phyloP scores from a whole-genome alignment of 1,284 basidiomycete species.

The Puccinia horiana region DNA sequence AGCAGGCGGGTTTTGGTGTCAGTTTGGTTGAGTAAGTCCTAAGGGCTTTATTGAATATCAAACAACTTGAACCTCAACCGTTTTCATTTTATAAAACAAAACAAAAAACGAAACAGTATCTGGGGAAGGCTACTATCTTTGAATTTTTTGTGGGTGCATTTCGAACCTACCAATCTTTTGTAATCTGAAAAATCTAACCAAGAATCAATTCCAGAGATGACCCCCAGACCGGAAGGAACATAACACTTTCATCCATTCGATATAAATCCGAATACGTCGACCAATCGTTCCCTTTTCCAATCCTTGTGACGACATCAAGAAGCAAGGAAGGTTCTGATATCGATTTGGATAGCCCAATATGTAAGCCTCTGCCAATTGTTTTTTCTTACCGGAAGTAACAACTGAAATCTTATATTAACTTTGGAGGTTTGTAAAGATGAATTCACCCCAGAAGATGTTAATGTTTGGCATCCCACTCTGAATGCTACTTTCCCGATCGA shows the following conservation, averaged over 20 bases:
- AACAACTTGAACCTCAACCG: neutral
- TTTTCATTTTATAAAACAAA: too few species aligned
- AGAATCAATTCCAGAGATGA: conserved; percentile 11
- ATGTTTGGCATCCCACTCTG: conserved; percentile 34
- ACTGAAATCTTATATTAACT: neutral
- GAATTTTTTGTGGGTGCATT: conserved; percentile 28
- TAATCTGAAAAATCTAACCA: neutral
- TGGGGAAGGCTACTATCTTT: conserved; percentile 30
- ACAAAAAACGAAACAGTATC: neutral
- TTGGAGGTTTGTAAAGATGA: conserved; percentile 26
- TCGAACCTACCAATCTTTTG: neutral
- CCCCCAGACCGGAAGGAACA: neutral
- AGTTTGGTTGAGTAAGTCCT: conserved; percentile 34
- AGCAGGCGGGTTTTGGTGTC: conserved; percentile 31
- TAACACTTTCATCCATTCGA: conserved; percentile 38
- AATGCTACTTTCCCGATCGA: conserved; percentile 41
- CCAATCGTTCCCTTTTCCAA: conserved; percentile 35
- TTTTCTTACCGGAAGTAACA: neutral
- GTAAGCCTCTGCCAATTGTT: conserved; percentile 13
- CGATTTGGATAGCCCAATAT: conserved; percentile 19
- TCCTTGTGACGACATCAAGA: conserved; percentile 27
- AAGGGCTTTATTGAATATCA: neutral
- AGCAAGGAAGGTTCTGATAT: conserved; percentile 11
- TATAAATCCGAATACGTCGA: conserved; percentile 37
- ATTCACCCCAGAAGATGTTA: conserved; percentile 41